Percentiles rank a stretch among this genome's conserved stretches.
These are phyloP conservation scores for Gloeopeniophorella convolvens DNA, from an alignment of 768 basidiomycete genomes.

Conservation along the genomic window DNA sequence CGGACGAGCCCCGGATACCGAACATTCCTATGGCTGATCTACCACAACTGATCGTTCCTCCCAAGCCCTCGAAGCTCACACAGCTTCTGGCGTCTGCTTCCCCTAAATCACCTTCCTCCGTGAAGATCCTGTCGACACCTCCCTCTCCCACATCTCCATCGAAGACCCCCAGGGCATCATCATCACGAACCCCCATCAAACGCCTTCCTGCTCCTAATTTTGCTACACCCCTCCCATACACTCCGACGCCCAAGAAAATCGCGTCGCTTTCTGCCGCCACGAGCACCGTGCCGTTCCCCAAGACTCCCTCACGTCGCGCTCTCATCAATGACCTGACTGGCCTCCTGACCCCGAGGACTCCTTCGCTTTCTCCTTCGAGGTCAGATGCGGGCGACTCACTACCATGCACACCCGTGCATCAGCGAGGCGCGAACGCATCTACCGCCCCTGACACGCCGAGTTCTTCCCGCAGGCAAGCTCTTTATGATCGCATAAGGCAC, in stretches of 20 bases:
- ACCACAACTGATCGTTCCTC: conserved; percentile 45
- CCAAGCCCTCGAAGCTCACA: conserved; percentile 63
- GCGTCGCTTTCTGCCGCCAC: conserved; percentile 39
- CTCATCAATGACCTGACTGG: conserved; percentile 30
- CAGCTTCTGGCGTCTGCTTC: conserved; percentile 67
- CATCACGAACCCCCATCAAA: conserved; percentile 34
- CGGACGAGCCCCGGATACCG: conserved; percentile 38
- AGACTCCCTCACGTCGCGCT: conserved; percentile 50
- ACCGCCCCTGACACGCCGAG: conserved; percentile 65
- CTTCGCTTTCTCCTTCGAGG: conserved; percentile 21
- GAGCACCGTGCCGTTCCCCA: conserved; percentile 46
- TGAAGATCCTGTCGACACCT: conserved; percentile 28
- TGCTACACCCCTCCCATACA: conserved; percentile 45
- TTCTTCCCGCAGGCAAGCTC: conserved; percentile 68
- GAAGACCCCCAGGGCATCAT: conserved; percentile 26
- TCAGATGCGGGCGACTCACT: conserved; percentile 30
- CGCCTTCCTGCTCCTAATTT: conserved; percentile 28
- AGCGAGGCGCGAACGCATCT: conserved; percentile 45
- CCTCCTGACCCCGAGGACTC: conserved; percentile 33
- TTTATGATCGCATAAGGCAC: conserved; percentile 76
- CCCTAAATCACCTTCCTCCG: conserved; percentile 43
- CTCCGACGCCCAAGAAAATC: conserved; percentile 28
- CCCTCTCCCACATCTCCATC: conserved; percentile 27
- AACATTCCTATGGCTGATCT: conserved; percentile 59
- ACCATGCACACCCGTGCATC: conserved; percentile 63